These are phyloP conservation scores for Crithidia fasciculata DNA, from an alignment of 208 protist species.

Conservation along the genomic window DNA sequence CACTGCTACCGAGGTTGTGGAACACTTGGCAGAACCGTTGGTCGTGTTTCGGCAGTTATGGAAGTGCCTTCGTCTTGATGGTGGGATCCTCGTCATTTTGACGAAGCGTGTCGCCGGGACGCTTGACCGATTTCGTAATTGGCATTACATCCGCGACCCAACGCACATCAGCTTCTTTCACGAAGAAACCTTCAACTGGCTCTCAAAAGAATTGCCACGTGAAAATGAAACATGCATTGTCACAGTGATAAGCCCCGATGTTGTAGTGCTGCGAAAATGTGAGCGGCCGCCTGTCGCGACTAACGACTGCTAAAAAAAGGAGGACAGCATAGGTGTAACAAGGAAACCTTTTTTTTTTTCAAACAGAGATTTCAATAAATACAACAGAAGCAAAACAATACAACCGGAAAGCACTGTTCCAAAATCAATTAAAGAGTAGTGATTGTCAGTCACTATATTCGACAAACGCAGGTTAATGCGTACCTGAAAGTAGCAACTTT, in stretches of 20 bases:
- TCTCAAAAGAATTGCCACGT: slow-evolving; percentile 15
- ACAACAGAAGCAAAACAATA: too few relatives aligned
- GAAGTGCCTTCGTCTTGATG: slow-evolving; percentile 19
- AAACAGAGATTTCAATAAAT: too few relatives aligned
- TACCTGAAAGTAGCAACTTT: too few relatives aligned
- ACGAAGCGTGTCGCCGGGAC: slow-evolving; percentile 50
- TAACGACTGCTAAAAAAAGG: too few relatives aligned
- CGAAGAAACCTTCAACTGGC: slow-evolving; percentile 40
- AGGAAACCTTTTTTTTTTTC: too few relatives aligned
- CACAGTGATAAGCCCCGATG: slow-evolving; percentile 27
- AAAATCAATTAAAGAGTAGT: too few relatives aligned
- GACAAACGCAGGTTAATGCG: too few relatives aligned
- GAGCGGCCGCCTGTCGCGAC: too few relatives aligned
- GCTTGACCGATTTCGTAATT: slow-evolving; percentile 49
- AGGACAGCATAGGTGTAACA: too few relatives aligned
- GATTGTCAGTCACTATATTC: too few relatives aligned
- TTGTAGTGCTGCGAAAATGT: slow-evolving; percentile 34
- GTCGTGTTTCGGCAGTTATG: slow-evolving; percentile 28
- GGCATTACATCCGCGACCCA: slow-evolving; percentile 67
- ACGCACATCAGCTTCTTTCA: slow-evolving; percentile 64
- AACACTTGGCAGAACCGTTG: slow-evolving; percentile 53
- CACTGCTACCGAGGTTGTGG: slow-evolving; percentile 55
- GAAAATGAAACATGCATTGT: slow-evolving; percentile 14
- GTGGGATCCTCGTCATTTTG: slow-evolving; percentile 57
- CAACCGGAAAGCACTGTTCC: too few relatives aligned